Conservation (phyloP, 2,329 filamentous ascomycete genomes). For the Calonectria naviculata region DNA sequence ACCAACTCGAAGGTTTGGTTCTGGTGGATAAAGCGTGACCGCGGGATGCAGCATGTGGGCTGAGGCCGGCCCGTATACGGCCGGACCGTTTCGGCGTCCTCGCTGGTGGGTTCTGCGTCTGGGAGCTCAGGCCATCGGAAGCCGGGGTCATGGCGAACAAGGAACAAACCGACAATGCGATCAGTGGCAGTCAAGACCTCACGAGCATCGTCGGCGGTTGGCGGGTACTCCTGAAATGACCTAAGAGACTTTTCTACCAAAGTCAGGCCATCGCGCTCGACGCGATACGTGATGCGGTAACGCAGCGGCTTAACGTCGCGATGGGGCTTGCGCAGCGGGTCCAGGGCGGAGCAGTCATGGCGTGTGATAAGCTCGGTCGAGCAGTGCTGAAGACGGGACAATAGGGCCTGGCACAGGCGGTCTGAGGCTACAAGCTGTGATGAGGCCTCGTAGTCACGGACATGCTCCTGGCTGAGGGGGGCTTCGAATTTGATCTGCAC, state of each 20-base stretch:
- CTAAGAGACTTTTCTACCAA: conserved; percentile 58
- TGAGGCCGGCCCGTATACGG: conserved; percentile 56
- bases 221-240: conserved; percentile 61
- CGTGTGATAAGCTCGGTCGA: conserved; percentile 65
- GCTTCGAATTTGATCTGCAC: conserved; percentile 59
- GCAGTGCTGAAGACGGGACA: conserved; percentile 63
- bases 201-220: conserved; percentile 56
- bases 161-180: conserved; percentile 61
- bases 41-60: conserved; percentile 55
- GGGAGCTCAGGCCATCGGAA: conserved; percentile 59
- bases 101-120: conserved; percentile 50
- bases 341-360: conserved; percentile 59
- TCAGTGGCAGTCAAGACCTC: conserved; percentile 62
- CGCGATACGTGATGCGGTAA: conserved; percentile 61
- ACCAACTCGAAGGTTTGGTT: conserved; percentile 42
- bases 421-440: conserved; percentile 55
- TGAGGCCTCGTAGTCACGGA: conserved; percentile 59
- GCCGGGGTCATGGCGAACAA: conserved; percentile 60
- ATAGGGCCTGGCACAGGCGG: conserved; percentile 59
- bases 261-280: conserved; percentile 52
- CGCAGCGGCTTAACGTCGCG: conserved; percentile 55
- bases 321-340: conserved; percentile 47
- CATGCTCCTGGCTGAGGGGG: conserved; percentile 56
- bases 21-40: conserved; percentile 56
- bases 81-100: conserved; percentile 51